A percentile compares a stretch with the other conserved stretches of the same genome.
Conservation (phyloP, 2,329 filamentous ascomycete species). For the Cryphonectria parasitica region DNA sequence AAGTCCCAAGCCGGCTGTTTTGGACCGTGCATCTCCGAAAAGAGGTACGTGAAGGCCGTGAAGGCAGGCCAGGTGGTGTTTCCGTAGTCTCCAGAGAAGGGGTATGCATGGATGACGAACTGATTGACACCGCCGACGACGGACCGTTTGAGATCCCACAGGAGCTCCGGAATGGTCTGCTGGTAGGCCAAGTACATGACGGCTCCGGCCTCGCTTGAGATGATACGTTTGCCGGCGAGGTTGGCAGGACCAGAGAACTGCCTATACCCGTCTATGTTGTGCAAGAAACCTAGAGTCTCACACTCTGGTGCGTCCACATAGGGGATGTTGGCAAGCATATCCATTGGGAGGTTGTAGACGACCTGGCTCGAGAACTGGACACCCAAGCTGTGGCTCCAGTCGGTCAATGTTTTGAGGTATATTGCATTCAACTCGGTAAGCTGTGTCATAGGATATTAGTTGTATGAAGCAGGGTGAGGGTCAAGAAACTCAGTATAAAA, state of each 20-base stretch:
- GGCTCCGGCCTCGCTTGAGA: constrained; percentile 46
- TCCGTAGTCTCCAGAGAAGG: constrained; percentile 45
- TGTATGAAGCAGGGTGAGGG: too few species aligned
- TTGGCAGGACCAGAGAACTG: constrained; percentile 46
- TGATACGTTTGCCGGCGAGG: constrained; percentile 42
- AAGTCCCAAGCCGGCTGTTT: constrained; percentile 18
- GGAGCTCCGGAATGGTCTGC: constrained; percentile 34
- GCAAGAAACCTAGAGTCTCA: constrained; percentile 43
- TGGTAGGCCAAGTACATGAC: constrained; percentile 33
- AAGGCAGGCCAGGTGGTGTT: constrained; percentile 55
- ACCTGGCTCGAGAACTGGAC: constrained; percentile 45
- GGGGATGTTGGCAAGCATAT: constrained; percentile 45
- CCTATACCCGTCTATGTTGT: constrained; percentile 44
- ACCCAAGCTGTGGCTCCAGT: constrained; percentile 39
- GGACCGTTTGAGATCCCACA: constrained; percentile 43
- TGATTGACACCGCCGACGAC: constrained; percentile 48
- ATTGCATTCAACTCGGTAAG: constrained; percentile 35
- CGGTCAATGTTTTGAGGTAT: constrained; percentile 12
- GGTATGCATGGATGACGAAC: constrained; percentile 48
- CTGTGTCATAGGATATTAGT: not conserved
- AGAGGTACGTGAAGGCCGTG: constrained; percentile 47
- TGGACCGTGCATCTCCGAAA: constrained; percentile 29
- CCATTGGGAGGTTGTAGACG: constrained; percentile 47
- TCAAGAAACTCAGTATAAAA: not conserved
- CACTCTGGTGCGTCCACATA: constrained; percentile 45